Evolutionary conservation across 2,329 filamentous ascomycete species (phyloP), one percentile per base, ranked within the genome.

Genomic region (Aspergillus tanneri): DNA sequence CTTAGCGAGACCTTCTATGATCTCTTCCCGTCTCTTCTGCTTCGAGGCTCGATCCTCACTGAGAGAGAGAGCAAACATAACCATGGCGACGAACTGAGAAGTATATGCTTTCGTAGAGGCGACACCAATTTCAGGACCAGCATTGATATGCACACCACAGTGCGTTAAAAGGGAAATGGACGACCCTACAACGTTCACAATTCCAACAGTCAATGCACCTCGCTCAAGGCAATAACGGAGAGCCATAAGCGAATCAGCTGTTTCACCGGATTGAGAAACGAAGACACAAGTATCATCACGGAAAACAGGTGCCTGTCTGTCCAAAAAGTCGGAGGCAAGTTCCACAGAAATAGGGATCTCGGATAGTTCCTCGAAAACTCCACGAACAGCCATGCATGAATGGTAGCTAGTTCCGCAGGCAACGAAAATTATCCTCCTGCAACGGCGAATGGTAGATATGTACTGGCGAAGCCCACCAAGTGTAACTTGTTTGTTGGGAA

Each of bases 91-190:
- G 73, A 97, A 99, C 72, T 99, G 93, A 38, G 93, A 97, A 11
- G 93, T 99, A 78, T 99, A 99, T 30, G 93, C 93, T 81, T 99
- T 99, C 73, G 93, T 99, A 38, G 92, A 97, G 52, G 93, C 93
- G 58, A 99, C 93, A 84, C 93, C 93, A 56, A 99, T 97, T 74
- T 99, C 93, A 45, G 93, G 93, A 48, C 93, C 93, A 60, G 93
- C 93, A 75, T 99, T 99, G 79, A 99, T 91, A 80, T 99, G 93
- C 47, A 99, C 93, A 90, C 93, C 93, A 66, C 93, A 99, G 83
- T 99, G 93, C 57, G 93, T 99, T 65, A 99, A 87, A 63, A 99
- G 86, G 38, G 93, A 99, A 74, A 99, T 99, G 68, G 91, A 96
- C 47, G 93, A 97, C 64, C 93, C 93, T 64, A 99, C 93, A 53